A percentile compares a stretch with the other conserved stretches of the same genome.
Evolutionary conservation across 129 eudicot genomes (phyloP).

Genomic region (Centrapalus pauciflorus): DNA sequence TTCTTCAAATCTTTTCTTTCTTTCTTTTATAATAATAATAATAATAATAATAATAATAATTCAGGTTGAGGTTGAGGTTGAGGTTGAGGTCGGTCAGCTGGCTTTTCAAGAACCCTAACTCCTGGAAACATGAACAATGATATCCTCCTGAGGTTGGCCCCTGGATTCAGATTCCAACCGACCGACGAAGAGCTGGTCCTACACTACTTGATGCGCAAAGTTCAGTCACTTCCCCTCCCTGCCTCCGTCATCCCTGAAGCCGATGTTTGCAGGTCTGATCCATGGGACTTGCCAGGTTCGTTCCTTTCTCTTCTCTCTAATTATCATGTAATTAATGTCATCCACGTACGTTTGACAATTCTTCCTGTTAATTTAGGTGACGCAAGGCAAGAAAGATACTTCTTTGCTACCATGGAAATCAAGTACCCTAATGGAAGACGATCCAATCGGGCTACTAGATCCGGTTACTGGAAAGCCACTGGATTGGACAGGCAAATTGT

Average conservation of each 20-base stretch:
- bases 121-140: slow-evolving; percentile 51
- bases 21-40: background rate
- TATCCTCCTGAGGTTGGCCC: slow-evolving; percentile 60
- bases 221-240: slow-evolving; percentile 56
- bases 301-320: background rate
- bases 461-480: slow-evolving; percentile 94
- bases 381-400: slow-evolving; percentile 63
- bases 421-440: slow-evolving; percentile 88
- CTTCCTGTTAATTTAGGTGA: slow-evolving; percentile 44
- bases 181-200: slow-evolving; percentile 89
- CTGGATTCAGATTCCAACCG: slow-evolving; percentile 89
- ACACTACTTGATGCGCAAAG: slow-evolving; percentile 73
- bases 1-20: slow-evolving; percentile 9
- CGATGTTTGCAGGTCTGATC: slow-evolving; percentile 85
- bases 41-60: too few relatives aligned
- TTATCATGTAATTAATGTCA: too few relatives aligned
- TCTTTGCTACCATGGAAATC: slow-evolving; percentile 64
- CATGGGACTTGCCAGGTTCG: slow-evolving; percentile 96
- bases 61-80: too few relatives aligned
- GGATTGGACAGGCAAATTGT: slow-evolving; percentile 66
- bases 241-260: slow-evolving; percentile 74
- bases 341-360: too few relatives aligned
- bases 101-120: slow-evolving; percentile 28
- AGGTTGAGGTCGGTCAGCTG: too few relatives aligned
- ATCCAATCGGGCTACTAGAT: slow-evolving; percentile 75